These are phyloP conservation scores for Fusarium torreyae DNA, from an alignment of 2,329 filamentous ascomycete species.

Conservation along the genomic window DNA sequence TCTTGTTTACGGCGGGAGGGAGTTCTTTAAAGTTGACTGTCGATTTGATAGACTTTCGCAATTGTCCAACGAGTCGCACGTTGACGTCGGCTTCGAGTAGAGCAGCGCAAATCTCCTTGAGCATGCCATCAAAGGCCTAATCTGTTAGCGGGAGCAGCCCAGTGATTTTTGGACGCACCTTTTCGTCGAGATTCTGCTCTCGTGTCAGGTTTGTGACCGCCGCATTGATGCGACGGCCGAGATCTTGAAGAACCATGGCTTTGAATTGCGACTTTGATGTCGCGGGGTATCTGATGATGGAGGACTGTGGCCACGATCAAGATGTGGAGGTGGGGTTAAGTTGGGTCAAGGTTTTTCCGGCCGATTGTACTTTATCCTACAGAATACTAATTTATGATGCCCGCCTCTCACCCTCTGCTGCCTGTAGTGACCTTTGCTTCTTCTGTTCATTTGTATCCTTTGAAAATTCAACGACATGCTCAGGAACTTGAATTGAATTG, in stretches of 20 bases:
- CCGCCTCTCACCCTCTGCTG: constrained; percentile 46
- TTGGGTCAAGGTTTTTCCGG: constrained; percentile 35
- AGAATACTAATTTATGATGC: constrained; percentile 2
- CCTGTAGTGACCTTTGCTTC: constrained; percentile 47
- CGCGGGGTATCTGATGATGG: constrained; percentile 47
- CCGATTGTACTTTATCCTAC: not conserved
- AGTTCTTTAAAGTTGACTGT: constrained; percentile 96
- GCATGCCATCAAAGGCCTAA: constrained; percentile 95
- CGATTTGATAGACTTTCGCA: constrained; percentile 92
- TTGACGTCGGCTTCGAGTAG: constrained; percentile 98
- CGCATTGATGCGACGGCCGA: constrained; percentile 97
- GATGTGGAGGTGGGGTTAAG: constrained; percentile 43
- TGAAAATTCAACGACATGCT: constrained; percentile 67
- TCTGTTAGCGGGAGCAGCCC: constrained; percentile 19
- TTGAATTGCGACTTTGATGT: constrained; percentile 43
- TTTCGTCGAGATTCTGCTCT: constrained; percentile 95
- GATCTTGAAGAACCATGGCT: constrained; percentile 97
- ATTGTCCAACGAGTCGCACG: constrained; percentile 89
- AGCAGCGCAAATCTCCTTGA: constrained; percentile 97
- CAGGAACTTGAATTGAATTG: constrained; percentile 74
- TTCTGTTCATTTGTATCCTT: constrained; percentile 55
- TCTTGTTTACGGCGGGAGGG: constrained; percentile 94
- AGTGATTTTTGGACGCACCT: constrained; percentile 68
- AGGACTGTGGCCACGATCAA: constrained; percentile 46
- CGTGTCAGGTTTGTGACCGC: constrained; percentile 94